These are phyloP conservation scores for Phytopythium kandeliae DNA, from an alignment of 352 stramenopile species.

Conservation along the genomic window DNA sequence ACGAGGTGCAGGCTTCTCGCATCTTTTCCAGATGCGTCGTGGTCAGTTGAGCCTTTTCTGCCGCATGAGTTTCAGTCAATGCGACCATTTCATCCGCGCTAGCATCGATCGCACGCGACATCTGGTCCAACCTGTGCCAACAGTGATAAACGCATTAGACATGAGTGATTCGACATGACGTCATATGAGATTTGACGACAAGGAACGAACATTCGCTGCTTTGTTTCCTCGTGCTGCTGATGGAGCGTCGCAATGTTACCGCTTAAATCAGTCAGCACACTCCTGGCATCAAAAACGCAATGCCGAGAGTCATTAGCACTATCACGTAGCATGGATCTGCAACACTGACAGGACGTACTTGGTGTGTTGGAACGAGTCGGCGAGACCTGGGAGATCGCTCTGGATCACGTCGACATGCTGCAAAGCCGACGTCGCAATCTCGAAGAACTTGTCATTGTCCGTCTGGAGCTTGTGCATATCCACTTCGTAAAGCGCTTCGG, in stretches of 20 bases:
- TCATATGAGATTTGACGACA: too few relatives aligned
- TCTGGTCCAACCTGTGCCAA: constrained; percentile 18
- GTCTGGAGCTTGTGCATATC: constrained; percentile 37
- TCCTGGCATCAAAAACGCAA: constrained; percentile 9
- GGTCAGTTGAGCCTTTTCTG: constrained; percentile 22
- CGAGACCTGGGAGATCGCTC: constrained; percentile 34
- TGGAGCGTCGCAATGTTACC: constrained; percentile 40
- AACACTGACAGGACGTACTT: constrained; percentile 19
- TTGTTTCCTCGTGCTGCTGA: constrained; percentile 26
- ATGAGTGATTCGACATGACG: not conserved
- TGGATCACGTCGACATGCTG: constrained; percentile 52
- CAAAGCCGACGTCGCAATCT: constrained; percentile 41
- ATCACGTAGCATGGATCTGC: too few relatives aligned
- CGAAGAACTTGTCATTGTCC: constrained; percentile 54
- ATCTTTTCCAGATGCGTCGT: constrained; percentile 20
- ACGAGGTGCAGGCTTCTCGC: constrained; percentile 14
- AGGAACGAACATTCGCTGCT: constrained; percentile 29
- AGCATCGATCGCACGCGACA: constrained; percentile 32
- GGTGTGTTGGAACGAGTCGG: constrained; percentile 26
- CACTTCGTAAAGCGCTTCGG: constrained; percentile 41
- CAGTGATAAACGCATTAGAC: too few relatives aligned
- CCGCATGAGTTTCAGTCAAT: constrained; percentile 27
- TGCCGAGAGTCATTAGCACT: not conserved
- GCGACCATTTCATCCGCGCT: constrained; percentile 39
- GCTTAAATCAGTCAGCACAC: constrained; percentile 29